phyloP scores from a whole-genome alignment of 2,329 filamentous ascomycete genomes.

The Microthyrium microscopicum region DNA sequence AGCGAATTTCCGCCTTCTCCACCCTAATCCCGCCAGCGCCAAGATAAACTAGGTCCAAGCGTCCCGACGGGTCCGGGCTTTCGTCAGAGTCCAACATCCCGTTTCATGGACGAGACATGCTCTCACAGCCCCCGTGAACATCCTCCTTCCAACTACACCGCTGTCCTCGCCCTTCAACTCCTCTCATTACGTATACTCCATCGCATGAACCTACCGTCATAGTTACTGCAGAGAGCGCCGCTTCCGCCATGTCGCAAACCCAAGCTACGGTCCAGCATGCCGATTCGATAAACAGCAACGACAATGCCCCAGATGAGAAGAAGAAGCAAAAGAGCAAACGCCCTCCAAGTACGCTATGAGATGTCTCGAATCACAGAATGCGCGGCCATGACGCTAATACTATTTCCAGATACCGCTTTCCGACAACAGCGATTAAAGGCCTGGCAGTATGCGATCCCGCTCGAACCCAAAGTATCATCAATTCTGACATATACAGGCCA shows the following conservation, averaged over 20 bases:
- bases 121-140: too few species aligned
- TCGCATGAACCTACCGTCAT: too few species aligned
- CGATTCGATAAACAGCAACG: conserved; percentile 8
- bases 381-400: background rate
- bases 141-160: too few species aligned
- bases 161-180: too few species aligned
- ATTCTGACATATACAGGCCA: conserved; percentile 43
- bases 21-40: too few species aligned
- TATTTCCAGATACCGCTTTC: conserved; percentile 68
- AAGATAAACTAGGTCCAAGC: too few species aligned
- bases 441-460: conserved; percentile 63
- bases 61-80: too few species aligned
- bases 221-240: too few species aligned
- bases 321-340: conserved; percentile 79
- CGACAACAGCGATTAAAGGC: conserved; percentile 93
- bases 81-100: too few species aligned
- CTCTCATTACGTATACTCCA: too few species aligned
- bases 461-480: conserved; percentile 4
- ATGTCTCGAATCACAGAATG: background rate
- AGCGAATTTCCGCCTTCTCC: too few species aligned
- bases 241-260: conserved; percentile 9
- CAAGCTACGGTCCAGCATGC: conserved; percentile 6
- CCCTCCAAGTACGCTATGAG: conserved; percentile 55
- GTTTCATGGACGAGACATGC: too few species aligned
- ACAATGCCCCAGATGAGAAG: conserved; percentile 22